These are phyloP conservation scores for Psilocybe azurescens DNA, from an alignment of 768 basidiomycete species.

Conservation along the genomic window DNA sequence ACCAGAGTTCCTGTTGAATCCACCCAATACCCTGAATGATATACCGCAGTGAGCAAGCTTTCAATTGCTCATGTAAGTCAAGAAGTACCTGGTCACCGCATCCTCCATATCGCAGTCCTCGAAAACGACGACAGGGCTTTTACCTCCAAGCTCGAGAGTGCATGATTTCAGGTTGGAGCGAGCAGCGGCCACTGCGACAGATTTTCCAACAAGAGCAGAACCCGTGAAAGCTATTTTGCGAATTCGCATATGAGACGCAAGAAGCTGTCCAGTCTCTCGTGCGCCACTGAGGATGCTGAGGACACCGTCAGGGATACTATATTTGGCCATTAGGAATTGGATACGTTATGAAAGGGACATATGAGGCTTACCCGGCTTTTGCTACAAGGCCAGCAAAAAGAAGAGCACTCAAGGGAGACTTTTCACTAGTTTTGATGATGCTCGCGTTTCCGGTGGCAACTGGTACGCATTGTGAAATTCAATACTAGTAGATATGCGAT, in stretches of 20 bases:
- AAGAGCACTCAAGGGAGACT: constrained; percentile 71
- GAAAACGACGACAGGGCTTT: constrained; percentile 65
- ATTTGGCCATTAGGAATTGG: not conserved
- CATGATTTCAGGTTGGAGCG: constrained; percentile 75
- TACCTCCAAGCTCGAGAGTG: constrained; percentile 76
- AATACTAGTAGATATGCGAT: not conserved
- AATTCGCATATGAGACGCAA: constrained; percentile 64
- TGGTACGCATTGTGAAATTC: not conserved
- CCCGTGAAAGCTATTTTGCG: constrained; percentile 81
- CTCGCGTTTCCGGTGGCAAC: constrained; percentile 14
- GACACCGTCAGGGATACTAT: not conserved
- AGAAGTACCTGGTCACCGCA: constrained; percentile 42
- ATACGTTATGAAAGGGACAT: constrained; percentile 32
- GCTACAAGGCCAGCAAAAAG: constrained; percentile 51
- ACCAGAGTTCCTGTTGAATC: constrained; percentile 7
- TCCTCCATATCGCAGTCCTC: constrained; percentile 66
- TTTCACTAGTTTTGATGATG: constrained; percentile 58
- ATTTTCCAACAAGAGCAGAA: constrained; percentile 69
- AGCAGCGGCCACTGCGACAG: constrained; percentile 69
- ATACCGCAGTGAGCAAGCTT: not conserved
- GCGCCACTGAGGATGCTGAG: constrained; percentile 3
- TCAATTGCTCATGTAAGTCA: not conserved
- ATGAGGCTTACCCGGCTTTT: constrained; percentile 62
- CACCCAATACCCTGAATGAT: not conserved
- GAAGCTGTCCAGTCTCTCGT: constrained; percentile 61